phyloP scores from a whole-genome alignment of 495 filamentous ascomycete genomes.

The Pyrenopolyporus hunteri region DNA sequence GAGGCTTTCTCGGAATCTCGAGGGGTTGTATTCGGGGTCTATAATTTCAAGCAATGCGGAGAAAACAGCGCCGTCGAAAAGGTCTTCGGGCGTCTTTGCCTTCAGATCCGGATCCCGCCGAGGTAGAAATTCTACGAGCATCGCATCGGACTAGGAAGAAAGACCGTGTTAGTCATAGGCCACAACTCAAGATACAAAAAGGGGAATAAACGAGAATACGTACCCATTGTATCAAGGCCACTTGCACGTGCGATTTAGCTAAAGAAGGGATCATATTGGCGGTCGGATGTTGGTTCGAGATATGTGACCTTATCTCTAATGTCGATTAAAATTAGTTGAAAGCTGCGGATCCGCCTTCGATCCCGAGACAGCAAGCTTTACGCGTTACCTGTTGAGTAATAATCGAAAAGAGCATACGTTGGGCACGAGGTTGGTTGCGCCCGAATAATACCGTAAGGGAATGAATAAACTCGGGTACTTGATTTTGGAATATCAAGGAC shows the following conservation, averaged over 20 bases:
- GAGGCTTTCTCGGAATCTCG: slow-evolving; percentile 65
- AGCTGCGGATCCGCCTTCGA: slow-evolving; percentile 3
- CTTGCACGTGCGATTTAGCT: slow-evolving; percentile 39
- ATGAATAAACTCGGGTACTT: background rate
- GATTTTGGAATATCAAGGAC: slow-evolving; percentile 7
- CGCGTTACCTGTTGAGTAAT: background rate
- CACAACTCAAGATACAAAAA: slow-evolving; percentile 1
- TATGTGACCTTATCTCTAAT: background rate
- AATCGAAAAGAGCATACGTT: background rate
- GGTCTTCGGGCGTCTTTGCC: slow-evolving; percentile 55
- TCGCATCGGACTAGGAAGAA: slow-evolving; percentile 35
- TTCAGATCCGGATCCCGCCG: slow-evolving; percentile 39
- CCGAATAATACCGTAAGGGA: background rate
- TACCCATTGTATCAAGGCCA: slow-evolving; percentile 56
- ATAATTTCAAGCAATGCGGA: slow-evolving; percentile 66
- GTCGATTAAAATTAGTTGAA: slow-evolving; percentile 30
- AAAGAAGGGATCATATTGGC: slow-evolving; percentile 38
- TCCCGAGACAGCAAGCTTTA: slow-evolving; percentile 25
- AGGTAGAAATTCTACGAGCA: slow-evolving; percentile 32
- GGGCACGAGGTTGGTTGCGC: background rate
- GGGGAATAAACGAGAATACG: slow-evolving; percentile 11
- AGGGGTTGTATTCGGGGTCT: slow-evolving; percentile 63
- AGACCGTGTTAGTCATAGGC: slow-evolving; percentile 21
- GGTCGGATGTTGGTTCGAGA: slow-evolving; percentile 5
- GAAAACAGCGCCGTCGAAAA: slow-evolving; percentile 77